A percentile compares a stretch with the other conserved stretches of the same genome.
phyloP scores from a whole-genome alignment of 2,329 filamentous ascomycete genomes.

The Pezicula carpinea region DNA sequence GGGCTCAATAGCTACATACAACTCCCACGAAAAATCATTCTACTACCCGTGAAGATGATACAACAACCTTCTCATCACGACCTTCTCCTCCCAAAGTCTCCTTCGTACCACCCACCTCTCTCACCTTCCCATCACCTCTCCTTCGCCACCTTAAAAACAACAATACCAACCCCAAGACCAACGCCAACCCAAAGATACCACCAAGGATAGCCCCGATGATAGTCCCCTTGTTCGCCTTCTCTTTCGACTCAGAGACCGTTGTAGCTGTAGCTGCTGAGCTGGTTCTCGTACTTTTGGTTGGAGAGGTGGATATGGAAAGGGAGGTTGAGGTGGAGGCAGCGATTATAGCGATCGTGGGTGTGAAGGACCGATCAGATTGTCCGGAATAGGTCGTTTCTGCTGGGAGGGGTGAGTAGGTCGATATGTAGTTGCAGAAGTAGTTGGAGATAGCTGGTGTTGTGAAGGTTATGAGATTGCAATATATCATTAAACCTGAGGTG shows the following conservation, averaged over 20 bases:
- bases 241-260: not conserved
- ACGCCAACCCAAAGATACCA: conserved; percentile 4
- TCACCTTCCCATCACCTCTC: not conserved
- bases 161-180: conserved; percentile 3
- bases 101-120: too few species aligned
- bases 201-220: conserved; percentile 14
- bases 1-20: too few species aligned
- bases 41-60: too few species aligned
- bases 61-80: too few species aligned
- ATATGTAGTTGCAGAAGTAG: conserved; percentile 18
- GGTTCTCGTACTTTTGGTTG: not conserved
- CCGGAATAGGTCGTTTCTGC: conserved; percentile 8
- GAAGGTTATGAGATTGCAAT: conserved; percentile 15
- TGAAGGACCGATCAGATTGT: conserved; percentile 6
- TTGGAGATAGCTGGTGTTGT: conserved; percentile 8
- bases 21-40: too few species aligned
- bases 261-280: not conserved
- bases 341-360: conserved; percentile 7
- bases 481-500: conserved; percentile 17
- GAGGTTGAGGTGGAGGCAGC: conserved; percentile 2
- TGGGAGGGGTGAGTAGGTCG: conserved; percentile 3
- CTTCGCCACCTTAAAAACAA: conserved; percentile 9
- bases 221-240: conserved; percentile 1
- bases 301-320: not conserved
- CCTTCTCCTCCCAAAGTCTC: too few species aligned